Percentiles rank a stretch among this genome's conserved stretches.
These are phyloP conservation scores for Rutstroemia sp. DNA, from an alignment of 2,329 filamentous ascomycete species.

Conservation along the genomic window DNA sequence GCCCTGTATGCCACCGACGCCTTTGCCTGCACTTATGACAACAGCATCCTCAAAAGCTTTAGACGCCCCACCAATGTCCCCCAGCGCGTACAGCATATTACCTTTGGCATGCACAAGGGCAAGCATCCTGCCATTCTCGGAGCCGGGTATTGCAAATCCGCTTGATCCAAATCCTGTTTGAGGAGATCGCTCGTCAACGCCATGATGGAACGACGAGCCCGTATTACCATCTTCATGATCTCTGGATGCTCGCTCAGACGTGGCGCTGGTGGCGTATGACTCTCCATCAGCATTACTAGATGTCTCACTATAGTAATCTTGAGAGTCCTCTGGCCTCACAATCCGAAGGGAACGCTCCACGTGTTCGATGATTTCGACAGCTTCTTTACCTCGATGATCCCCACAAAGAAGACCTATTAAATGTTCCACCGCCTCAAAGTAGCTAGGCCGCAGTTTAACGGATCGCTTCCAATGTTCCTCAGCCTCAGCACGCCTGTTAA, in stretches of 20 bases:
- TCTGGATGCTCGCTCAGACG: constrained; percentile 23
- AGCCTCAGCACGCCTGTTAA: constrained; percentile 76
- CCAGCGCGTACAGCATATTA: constrained; percentile 92
- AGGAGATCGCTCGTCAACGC: constrained; percentile 13
- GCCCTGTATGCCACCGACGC: constrained; percentile 62
- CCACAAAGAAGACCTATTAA: constrained; percentile 80
- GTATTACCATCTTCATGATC: constrained; percentile 27
- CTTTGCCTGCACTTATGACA: constrained; percentile 72
- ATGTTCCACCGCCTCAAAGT: constrained; percentile 93
- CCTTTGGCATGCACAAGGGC: constrained; percentile 95
- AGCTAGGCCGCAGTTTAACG: constrained; percentile 75
- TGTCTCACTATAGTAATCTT: constrained; percentile 51
- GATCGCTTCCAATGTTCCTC: constrained; percentile 79
- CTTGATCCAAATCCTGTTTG: constrained; percentile 59
- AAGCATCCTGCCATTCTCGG: constrained; percentile 86
- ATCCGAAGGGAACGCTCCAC: constrained; percentile 68
- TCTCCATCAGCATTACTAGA: constrained; percentile 42
- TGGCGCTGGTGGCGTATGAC: constrained; percentile 17
- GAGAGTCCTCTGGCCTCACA: constrained; percentile 37
- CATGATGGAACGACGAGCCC: constrained; percentile 13
- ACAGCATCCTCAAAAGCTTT: constrained; percentile 93
- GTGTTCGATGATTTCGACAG: constrained; percentile 78
- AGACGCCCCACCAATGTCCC: constrained; percentile 73
- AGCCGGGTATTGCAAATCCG: constrained; percentile 76
- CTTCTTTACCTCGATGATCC: constrained; percentile 73